Conservation (phyloP, 2,329 filamentous ascomycete species). For the Colletotrichum salicis region DNA sequence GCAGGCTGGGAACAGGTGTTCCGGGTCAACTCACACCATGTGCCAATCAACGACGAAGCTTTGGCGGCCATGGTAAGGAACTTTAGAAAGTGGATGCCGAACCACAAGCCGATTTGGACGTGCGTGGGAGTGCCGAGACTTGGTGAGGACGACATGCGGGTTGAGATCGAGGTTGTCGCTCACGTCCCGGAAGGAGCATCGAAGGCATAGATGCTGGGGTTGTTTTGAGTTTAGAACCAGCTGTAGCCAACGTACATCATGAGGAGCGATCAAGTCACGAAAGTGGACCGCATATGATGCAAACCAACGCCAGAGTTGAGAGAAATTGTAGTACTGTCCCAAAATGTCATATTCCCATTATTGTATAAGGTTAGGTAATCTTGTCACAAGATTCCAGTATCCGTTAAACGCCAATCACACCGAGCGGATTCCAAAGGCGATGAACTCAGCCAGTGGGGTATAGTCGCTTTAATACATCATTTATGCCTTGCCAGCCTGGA, state of each 20-base stretch:
- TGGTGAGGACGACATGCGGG: conserved; percentile 60
- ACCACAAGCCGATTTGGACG: conserved; percentile 65
- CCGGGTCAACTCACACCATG: conserved; percentile 57
- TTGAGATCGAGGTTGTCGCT: conserved; percentile 69
- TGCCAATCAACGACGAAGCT: conserved; percentile 52
- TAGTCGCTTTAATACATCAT: not conserved
- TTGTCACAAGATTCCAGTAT: conserved; percentile 6
- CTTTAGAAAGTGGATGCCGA: conserved; percentile 61
- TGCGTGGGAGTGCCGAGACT: conserved; percentile 60
- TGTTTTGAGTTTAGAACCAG: no score
- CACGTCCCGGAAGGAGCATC: conserved; percentile 52
- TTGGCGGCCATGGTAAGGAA: conserved; percentile 56
- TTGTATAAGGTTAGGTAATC: conserved; percentile 1
- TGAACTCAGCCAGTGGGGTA: conserved; percentile 6
- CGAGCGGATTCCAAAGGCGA: not conserved
- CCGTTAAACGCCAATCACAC: conserved; percentile 20
- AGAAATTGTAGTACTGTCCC: not conserved
- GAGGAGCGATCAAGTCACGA: not conserved
- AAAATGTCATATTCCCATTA: conserved; percentile 22
- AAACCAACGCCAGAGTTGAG: not conserved
- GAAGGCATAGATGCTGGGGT: not conserved
- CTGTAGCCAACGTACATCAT: no score
- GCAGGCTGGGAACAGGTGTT: conserved; percentile 67
- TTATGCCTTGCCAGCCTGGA: conserved; percentile 33
- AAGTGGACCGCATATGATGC: rapidly evolving